Evolutionary conservation across 2,329 filamentous ascomycete genomes (phyloP).

Genomic region (Colletotrichum lentis): DNA sequence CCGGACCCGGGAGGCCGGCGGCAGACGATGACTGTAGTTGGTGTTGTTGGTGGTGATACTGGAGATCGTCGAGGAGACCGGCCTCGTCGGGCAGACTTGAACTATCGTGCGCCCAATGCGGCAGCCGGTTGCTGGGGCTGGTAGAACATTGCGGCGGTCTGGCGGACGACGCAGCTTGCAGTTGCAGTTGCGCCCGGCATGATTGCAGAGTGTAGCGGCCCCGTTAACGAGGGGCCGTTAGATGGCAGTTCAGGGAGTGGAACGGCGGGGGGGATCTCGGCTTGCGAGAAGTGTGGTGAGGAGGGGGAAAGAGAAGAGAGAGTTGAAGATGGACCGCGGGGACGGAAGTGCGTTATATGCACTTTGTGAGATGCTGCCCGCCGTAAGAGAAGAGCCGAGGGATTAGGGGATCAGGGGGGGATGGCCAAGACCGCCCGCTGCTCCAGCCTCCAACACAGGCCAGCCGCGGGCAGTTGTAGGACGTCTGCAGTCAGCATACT

Average conservation of each 20-base stretch:
- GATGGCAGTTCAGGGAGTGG: conserved; percentile 1
- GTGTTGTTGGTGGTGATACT: conserved; percentile 11
- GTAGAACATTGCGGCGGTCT: conserved; percentile 23
- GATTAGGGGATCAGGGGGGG: too few species aligned
- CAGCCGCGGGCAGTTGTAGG: conserved; percentile 6
- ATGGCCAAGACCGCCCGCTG: not conserved
- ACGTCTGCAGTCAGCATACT: conserved; percentile 12
- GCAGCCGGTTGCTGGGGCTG: conserved; percentile 24
- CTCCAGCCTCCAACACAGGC: too few species aligned
- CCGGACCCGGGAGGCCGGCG: conserved; percentile 32
- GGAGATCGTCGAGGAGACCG: conserved; percentile 12
- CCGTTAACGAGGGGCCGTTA: conserved; percentile 29
- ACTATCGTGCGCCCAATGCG: conserved; percentile 30
- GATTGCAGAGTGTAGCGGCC: conserved; percentile 39
- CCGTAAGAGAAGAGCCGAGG: too few species aligned
- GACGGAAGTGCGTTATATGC: conserved; percentile 12
- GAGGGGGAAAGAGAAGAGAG: not conserved
- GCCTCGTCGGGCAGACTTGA: conserved; percentile 26
- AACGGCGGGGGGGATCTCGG: conserved; percentile 7
- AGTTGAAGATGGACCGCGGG: not conserved
- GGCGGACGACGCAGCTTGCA: conserved; percentile 11
- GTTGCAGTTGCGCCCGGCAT: conserved; percentile 31
- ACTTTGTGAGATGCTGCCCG: not conserved
- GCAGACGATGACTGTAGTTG: conserved; percentile 17
- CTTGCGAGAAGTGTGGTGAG: conserved; percentile 9